Base-by-base conservation (phyloP, 2,329 filamentous ascomycete species). In the Paecilomyces dactylethromorphus region DNA sequence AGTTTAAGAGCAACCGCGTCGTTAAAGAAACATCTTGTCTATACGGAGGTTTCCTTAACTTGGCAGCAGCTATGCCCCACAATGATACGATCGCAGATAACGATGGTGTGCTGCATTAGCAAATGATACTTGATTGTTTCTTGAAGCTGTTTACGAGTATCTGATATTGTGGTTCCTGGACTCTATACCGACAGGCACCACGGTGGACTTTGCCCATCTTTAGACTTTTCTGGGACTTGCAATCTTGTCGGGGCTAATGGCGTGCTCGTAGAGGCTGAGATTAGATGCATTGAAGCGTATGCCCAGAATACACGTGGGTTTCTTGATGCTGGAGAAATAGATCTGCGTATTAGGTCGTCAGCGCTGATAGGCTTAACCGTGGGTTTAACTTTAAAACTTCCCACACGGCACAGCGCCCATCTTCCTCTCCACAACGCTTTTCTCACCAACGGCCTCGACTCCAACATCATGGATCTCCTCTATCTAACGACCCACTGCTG, bases 51-150 rank as follows among this genome's bases (percentile, higher is more conserved):
- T 3, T 8, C 8, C 65, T 59, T 13, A 3, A 52, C 13, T 26
- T 21, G 13, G 22, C 50, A 52, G 15, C 39, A 45, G 21, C 15
- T 21, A 6, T 22, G 58, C n/a, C 55, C 60, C 59, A 39, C 55
- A 55, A 54, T 62, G 60, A 57, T 58, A 60, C 50, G 57, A 62
- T 62, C 21, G 24, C 32, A 3, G 18, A 52, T 58, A 29, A 32
- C 52, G 49, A 62, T 62, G 60, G 57, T 59, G 60, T 62, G 60
- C 58, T 60, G 24, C 50, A 12, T 22, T 52, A 53, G 35, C 13
- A 31, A 35, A 3, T 8, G 32, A 21, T 13, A 52, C 49, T 61
- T 31, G 55, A 21, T 52, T 13, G 6, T 18, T n/a, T 13, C 7
- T 26, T 52, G 22, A 52, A 26, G 50, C 50, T 26, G 13, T 52